Evolutionary conservation across 305 asterid species (phyloP).

Genomic region (Coffea humblotiana): DNA sequence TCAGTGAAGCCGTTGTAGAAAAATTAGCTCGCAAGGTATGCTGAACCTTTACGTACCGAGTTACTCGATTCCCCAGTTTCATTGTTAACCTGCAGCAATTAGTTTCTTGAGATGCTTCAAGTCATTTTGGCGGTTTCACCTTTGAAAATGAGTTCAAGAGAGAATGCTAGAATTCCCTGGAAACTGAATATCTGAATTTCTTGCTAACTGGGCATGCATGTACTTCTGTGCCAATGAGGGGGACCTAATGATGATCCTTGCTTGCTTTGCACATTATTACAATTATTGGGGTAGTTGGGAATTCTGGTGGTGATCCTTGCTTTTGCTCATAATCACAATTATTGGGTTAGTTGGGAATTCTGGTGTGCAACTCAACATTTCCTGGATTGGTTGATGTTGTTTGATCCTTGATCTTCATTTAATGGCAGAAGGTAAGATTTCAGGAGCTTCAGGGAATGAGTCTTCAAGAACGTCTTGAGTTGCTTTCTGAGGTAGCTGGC

Average conservation of each 20-base stretch:
- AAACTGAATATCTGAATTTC: background rate
- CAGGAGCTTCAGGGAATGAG: conserved; percentile 68
- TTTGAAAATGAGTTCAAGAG: background rate
- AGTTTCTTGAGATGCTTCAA: conserved; percentile 6
- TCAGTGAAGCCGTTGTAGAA: conserved; percentile 63
- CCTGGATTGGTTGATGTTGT: conserved; percentile 9
- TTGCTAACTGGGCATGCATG: background rate
- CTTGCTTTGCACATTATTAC: background rate
- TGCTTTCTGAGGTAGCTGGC: conserved; percentile 62
- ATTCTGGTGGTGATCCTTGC: too few relatives aligned
- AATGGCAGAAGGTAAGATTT: conserved; percentile 56
- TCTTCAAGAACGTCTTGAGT: conserved; percentile 54
- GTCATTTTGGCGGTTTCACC: background rate
- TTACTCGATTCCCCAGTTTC: background rate
- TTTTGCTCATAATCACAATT: background rate
- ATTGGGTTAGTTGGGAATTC: background rate
- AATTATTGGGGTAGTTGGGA: background rate
- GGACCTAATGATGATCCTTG: background rate
- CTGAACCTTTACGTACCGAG: background rate
- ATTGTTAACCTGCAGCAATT: too few relatives aligned
- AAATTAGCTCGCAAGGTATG: conserved; percentile 72
- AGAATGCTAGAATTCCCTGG: background rate
- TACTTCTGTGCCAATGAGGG: background rate
- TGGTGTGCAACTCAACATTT: background rate
- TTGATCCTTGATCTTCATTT: conserved; percentile 13